A percentile compares a stretch with the other conserved stretches of the same genome.
Conservation (phyloP, 345 rosid species). For the Dipteronia dyeriana region DNA sequence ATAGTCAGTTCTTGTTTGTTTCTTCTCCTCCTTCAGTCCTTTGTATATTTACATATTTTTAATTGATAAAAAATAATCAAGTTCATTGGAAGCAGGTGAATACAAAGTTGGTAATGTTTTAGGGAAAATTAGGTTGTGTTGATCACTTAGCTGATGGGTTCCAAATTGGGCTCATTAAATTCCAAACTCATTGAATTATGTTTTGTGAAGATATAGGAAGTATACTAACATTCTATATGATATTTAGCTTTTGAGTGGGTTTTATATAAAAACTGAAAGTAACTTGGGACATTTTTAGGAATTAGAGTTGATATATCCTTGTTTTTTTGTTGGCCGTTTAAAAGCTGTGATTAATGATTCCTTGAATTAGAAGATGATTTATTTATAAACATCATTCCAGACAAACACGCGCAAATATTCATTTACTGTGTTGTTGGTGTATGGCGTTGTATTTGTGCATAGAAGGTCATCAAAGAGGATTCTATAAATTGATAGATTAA, state of each 20-base stretch:
- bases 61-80: too few relatives aligned
- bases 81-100: too few relatives aligned
- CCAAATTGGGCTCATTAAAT: not conserved
- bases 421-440: not conserved
- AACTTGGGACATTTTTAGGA: not conserved
- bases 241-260: not conserved
- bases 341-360: not conserved
- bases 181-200: not conserved
- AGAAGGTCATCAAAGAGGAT: not conserved
- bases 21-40: too few relatives aligned
- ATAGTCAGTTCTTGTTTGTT: too few relatives aligned
- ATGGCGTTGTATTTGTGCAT: not conserved
- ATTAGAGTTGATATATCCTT: not conserved
- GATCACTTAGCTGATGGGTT: not conserved
- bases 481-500: not conserved
- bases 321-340: not conserved
- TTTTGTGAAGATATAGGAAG: not conserved
- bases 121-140: not conserved
- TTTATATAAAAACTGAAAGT: not conserved
- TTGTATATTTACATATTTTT: too few relatives aligned
- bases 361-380: not conserved
- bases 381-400: too few relatives aligned
- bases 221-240: not conserved
- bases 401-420: too few relatives aligned
- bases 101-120: not conserved